Conservation (phyloP, 1,139 yeast species). For the Taphrina communis region DNA sequence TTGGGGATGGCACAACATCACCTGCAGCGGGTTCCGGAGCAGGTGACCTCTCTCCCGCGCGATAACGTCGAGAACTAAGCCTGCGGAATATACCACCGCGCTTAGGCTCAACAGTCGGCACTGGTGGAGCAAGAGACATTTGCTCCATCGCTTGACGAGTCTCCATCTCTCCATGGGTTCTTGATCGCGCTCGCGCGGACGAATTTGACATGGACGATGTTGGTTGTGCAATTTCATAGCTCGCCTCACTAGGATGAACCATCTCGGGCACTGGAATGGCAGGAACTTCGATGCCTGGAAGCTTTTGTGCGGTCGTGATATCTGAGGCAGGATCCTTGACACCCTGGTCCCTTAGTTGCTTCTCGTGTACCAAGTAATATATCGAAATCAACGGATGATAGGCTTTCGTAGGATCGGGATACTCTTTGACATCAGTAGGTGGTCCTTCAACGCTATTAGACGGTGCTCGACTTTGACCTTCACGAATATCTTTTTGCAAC, state of each 20-base stretch:
- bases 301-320: slow-evolving; percentile 17
- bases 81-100: slow-evolving; percentile 36
- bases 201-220: neutral
- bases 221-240: slow-evolving; percentile 21
- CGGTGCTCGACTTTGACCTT: neutral
- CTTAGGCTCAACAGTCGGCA: slow-evolving; percentile 31
- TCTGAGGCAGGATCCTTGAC: slow-evolving; percentile 14
- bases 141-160: slow-evolving; percentile 25
- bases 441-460: neutral
- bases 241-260: slow-evolving; percentile 29
- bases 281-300: slow-evolving; percentile 33
- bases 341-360: slow-evolving; percentile 63
- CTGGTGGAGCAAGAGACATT: slow-evolving; percentile 31
- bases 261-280: slow-evolving; percentile 32
- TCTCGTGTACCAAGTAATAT: slow-evolving; percentile 83
- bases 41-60: slow-evolving; percentile 2
- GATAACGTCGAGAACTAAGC: slow-evolving; percentile 31
- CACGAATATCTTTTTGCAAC: slow-evolving; percentile 47
- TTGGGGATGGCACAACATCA: neutral
- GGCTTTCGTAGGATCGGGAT: slow-evolving; percentile 55
- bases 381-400: slow-evolving; percentile 88
- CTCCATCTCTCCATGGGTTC: slow-evolving; percentile 42
- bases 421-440: neutral
- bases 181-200: slow-evolving; percentile 39
- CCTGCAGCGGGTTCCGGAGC: slow-evolving; percentile 1